Evolutionary conservation across 2,329 filamentous ascomycete genomes (phyloP), one percentile per base, ranked within the genome.

Genomic region (Aspergillus costaricaensis): DNA sequence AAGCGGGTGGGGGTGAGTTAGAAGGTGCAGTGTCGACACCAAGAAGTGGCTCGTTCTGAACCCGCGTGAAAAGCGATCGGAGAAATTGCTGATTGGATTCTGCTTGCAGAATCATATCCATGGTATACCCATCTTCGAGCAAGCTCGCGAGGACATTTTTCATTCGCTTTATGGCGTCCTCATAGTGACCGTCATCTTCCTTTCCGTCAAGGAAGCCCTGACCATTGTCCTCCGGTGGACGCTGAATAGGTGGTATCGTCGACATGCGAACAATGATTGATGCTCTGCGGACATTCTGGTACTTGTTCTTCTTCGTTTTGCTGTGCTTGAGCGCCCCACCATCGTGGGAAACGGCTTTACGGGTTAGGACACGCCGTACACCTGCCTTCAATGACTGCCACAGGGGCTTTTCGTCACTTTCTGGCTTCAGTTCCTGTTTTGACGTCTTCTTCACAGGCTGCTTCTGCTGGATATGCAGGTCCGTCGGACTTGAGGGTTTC

Each of bases 11-110:
- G 14, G 53, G 27, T 39, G 39, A 4, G 53, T 27, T 44, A 17
- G 53, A n/a, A n/a, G 53, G 53, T 17, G 10, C 53, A 32, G 27
- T 32, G 39, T 55, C 41, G 5, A 55, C 41, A 19, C 53, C 53
- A 21, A 55, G 53, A 15, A 55, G 53, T n/a, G 53, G 53, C n/a
- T 55, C 53, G 36, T 55, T 55, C 30, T 55, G 53, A 2, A 55
- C 53, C 23, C 53, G 32, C 14, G 43, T 44, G 27, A 55, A 55
- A 15, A 55, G 53, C 15, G 53, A 55, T 17, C 39, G 53, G n/a
- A 55, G 53, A 15, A 55, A 55, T 25, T 55, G 41, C 19, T 55
- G 53, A 15, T 55, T 55, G 10, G 53, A 39, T 21, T 55, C 53
- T 15, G 53, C 53, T 32, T 55, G 53, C 10, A 55, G 27, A 12